Evolutionary conservation across 164 flowering plant genomes (phyloP).

Genomic region (Nymphaea thermarum): DNA sequence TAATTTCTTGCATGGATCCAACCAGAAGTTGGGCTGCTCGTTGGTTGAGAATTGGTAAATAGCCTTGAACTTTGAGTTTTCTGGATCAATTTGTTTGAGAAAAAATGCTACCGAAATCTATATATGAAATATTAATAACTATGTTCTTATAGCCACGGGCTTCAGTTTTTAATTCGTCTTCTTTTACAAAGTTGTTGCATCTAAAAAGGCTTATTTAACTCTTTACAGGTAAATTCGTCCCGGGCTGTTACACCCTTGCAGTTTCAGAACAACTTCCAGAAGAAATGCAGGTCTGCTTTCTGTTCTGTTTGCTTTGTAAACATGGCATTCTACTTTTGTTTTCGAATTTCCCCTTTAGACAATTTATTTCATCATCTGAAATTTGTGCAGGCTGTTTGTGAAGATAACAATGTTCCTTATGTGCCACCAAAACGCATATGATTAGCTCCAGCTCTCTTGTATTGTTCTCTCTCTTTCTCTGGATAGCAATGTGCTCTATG

Average conservation of each 20-base stretch:
- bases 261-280: constrained; percentile 77
- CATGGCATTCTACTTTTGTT: not conserved
- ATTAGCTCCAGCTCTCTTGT: not conserved
- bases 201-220: too few relatives aligned
- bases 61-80: not conserved
- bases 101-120: too few relatives aligned
- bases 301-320: not conserved
- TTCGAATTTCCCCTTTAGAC: not conserved
- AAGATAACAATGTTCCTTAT: constrained; percentile 34
- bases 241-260: constrained; percentile 87
- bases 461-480: too few relatives aligned
- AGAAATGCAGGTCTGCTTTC: constrained; percentile 37
- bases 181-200: too few relatives aligned
- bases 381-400: constrained; percentile 28
- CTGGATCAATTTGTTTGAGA: not conserved
- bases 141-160: too few relatives aligned
- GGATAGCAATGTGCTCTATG: too few relatives aligned
- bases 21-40: constrained; percentile 92
- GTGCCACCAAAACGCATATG: constrained; percentile 37
- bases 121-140: too few relatives aligned
- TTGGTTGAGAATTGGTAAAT: constrained; percentile 84
- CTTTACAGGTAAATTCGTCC: constrained; percentile 53
- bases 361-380: not conserved
- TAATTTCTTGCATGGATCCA: constrained; percentile 95
- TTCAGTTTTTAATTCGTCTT: too few relatives aligned